Conservation (phyloP, 2,329 filamentous ascomycete genomes). For the Fusarium protoensiforme region DNA sequence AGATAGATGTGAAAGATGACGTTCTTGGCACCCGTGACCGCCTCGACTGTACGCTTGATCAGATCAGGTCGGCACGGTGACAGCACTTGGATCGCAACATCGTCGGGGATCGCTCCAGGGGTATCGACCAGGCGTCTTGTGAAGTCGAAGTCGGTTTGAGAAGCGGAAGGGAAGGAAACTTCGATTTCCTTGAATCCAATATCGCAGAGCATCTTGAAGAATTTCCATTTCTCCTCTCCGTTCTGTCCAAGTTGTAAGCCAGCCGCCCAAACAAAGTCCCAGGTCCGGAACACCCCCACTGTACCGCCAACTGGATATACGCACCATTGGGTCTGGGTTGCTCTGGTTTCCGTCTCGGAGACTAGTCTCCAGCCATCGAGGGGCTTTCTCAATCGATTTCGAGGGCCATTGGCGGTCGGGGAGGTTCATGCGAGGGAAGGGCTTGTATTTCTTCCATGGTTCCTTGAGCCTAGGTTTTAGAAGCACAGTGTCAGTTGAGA, state of each 20-base stretch:
- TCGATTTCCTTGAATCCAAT: constrained; percentile 99
- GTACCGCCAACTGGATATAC: not conserved
- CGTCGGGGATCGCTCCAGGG: constrained; percentile 57
- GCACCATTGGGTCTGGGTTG: not conserved
- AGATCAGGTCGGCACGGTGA: constrained; percentile 61
- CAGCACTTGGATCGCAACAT: not conserved
- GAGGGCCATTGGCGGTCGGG: not conserved
- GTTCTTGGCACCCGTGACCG: constrained; percentile 89
- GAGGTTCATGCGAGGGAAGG: not conserved
- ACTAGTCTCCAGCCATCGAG: not conserved
- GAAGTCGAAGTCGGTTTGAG: constrained; percentile 96
- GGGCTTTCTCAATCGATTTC: not conserved
- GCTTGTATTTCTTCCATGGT: not conserved
- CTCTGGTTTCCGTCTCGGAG: not conserved
- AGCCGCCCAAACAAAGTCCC: not conserved
- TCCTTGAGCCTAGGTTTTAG: not conserved
- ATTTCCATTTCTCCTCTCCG: constrained; percentile 92
- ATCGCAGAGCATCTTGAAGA: constrained; percentile 93
- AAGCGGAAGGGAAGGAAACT: constrained; percentile 93
- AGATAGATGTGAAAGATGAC: constrained; percentile 96
- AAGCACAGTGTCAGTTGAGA: not conserved
- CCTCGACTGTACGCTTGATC: constrained; percentile 66
- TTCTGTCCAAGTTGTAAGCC: constrained; percentile 65
- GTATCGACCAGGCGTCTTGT: constrained; percentile 82
- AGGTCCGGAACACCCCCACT: not conserved